phyloP scores from a whole-genome alignment of 495 filamentous ascomycete species.

The Stereocaulon alpinum region DNA sequence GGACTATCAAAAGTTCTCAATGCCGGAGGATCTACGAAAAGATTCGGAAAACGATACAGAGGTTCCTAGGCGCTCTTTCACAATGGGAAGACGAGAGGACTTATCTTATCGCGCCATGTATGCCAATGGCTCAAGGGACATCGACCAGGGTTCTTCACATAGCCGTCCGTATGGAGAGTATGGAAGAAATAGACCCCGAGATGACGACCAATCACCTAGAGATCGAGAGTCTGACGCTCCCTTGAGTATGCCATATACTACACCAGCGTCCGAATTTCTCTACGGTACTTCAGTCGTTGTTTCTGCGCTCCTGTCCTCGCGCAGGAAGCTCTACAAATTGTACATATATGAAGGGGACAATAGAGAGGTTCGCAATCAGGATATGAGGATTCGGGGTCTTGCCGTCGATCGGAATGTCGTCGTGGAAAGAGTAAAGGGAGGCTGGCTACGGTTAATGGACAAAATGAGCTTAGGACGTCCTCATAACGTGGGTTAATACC shows the following conservation, averaged over 20 bases:
- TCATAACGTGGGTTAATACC: conserved; percentile 52
- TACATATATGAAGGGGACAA: conserved; percentile 59
- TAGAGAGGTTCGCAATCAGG: conserved; percentile 31
- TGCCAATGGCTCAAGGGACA: not conserved
- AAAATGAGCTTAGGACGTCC: conserved; percentile 74
- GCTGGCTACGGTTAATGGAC: conserved; percentile 57
- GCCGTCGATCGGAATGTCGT: conserved; percentile 47
- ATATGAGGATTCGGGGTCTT: conserved; percentile 42
- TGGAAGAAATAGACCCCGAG: not conserved
- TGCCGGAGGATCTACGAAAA: not conserved
- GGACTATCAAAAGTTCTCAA: not conserved
- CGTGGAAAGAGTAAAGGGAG: conserved; percentile 40
- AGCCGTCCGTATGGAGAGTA: not conserved
- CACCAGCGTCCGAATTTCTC: conserved; percentile 80
- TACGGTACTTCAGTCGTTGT: conserved; percentile 77
- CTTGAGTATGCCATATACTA: conserved; percentile 63
- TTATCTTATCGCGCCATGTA: not conserved
- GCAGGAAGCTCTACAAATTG: conserved; percentile 71
- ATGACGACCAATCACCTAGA: not conserved
- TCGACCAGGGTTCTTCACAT: not conserved
- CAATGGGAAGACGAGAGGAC: not conserved
- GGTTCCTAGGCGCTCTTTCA: not conserved
- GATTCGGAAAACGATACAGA: not conserved
- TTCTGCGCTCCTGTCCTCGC: conserved; percentile 59
- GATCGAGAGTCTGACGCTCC: conserved; percentile 18